phyloP scores from a whole-genome alignment of 2,329 filamentous ascomycete genomes.

The Talaromyces sp. region DNA sequence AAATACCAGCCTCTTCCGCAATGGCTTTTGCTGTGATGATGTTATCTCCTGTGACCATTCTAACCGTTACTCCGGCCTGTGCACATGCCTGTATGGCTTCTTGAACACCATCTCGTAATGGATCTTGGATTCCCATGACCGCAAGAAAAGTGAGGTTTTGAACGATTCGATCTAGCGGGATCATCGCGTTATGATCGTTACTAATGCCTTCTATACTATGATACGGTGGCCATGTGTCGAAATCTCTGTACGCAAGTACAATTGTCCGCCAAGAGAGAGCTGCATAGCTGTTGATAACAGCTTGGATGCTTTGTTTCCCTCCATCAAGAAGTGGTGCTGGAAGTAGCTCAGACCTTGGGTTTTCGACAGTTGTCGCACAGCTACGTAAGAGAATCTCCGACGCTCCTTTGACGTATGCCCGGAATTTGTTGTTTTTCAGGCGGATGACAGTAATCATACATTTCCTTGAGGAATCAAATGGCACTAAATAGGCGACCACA shows the following conservation, averaged over 20 bases:
- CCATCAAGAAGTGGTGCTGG: neutral
- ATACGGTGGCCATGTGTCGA: slow-evolving; percentile 57
- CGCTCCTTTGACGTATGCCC: slow-evolving; percentile 43
- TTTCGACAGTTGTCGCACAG: slow-evolving; percentile 26
- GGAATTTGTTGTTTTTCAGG: slow-evolving; percentile 41
- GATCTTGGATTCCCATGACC: slow-evolving; percentile 72
- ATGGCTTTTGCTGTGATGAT: slow-evolving; percentile 70
- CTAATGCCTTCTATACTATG: slow-evolving; percentile 24
- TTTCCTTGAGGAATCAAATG: slow-evolving; percentile 73
- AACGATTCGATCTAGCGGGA: slow-evolving; percentile 20
- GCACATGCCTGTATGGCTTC: slow-evolving; percentile 66
- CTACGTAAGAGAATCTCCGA: slow-evolving; percentile 45
- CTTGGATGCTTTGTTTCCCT: slow-evolving; percentile 24
- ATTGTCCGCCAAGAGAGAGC: slow-evolving; percentile 68
- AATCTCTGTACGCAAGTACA: slow-evolving; percentile 70
- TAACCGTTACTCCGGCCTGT: slow-evolving; percentile 66
- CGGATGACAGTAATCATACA: slow-evolving; percentile 47
- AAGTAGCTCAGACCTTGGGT: slow-evolving; percentile 16
- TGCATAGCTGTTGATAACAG: slow-evolving; percentile 43
- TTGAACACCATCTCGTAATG: slow-evolving; percentile 64
- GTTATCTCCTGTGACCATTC: slow-evolving; percentile 72
- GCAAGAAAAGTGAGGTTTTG: slow-evolving; percentile 60
- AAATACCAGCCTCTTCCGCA: slow-evolving; percentile 69
- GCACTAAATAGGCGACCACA: slow-evolving; percentile 31
- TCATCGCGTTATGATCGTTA: slow-evolving; percentile 37